A percentile compares a stretch with the other conserved stretches of the same genome.
Evolutionary conservation across 371 early-diverging fungal species (phyloP).

Genomic region (Rhizopus sp.): DNA sequence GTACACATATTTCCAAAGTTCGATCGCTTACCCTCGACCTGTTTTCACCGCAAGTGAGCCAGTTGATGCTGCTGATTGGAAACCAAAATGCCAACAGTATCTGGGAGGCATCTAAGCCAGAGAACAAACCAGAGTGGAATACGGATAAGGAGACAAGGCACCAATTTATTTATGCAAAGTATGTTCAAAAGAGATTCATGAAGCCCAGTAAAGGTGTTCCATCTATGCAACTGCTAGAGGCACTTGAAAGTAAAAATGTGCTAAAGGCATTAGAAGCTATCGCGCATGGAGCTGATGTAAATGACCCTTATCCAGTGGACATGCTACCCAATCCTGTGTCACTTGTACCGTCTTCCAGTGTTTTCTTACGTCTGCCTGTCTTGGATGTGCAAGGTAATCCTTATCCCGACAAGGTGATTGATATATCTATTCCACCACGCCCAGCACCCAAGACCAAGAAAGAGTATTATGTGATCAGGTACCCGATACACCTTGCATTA

Average conservation of each 20-base stretch:
- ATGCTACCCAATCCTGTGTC: neutral
- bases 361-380: neutral
- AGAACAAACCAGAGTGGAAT: constrained; percentile 10
- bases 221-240: constrained; percentile 23
- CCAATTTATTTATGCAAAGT: constrained; percentile 30
- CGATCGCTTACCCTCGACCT: constrained; percentile 82
- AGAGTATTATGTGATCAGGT: neutral
- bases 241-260: constrained; percentile 37
- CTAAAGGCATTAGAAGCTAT: constrained; percentile 39
- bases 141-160: constrained; percentile 19
- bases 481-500: neutral
- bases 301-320: constrained; percentile 24
- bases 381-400: neutral
- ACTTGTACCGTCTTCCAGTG: neutral
- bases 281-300: constrained; percentile 37
- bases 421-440: neutral
- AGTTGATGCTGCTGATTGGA: constrained; percentile 52
- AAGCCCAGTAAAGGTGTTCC: neutral
- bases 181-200: constrained; percentile 34
- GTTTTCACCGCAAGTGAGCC: constrained; percentile 60
- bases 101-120: constrained; percentile 39
- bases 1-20: constrained; percentile 86
- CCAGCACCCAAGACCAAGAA: neutral
- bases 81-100: constrained; percentile 57
- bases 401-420: neutral